These are phyloP conservation scores for Heterobasidion irregulare DNA, from an alignment of 1,284 basidiomycete genomes.

Conservation along the genomic window DNA sequence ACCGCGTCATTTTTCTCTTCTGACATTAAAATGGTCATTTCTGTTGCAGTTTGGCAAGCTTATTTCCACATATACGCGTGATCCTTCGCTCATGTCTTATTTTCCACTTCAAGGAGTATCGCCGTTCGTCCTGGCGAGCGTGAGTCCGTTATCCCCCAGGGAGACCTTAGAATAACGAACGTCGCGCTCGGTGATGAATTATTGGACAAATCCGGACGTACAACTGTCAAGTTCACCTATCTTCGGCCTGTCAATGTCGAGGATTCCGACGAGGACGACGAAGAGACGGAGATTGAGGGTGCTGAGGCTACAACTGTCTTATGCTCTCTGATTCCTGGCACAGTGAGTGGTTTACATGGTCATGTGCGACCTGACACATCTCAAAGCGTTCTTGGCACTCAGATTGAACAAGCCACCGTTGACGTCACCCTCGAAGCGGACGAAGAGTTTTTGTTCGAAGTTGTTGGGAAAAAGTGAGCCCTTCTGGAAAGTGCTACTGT, in stretches of 20 bases:
- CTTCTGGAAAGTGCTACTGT: slow-evolving; percentile 1
- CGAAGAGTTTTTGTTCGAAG: slow-evolving; percentile 62
- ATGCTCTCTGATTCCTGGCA: slow-evolving; percentile 66
- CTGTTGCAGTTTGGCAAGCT: slow-evolving; percentile 56
- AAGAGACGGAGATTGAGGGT: slow-evolving; percentile 38
- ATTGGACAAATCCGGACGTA: slow-evolving; percentile 54
- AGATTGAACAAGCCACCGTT: slow-evolving; percentile 78
- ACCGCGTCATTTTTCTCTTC: not conserved
- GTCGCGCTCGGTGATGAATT: slow-evolving; percentile 75
- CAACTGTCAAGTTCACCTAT: slow-evolving; percentile 77
- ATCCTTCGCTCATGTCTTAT: slow-evolving; percentile 3
- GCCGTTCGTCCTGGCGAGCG: slow-evolving; percentile 56
- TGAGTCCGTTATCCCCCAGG: slow-evolving; percentile 52
- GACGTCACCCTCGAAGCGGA: slow-evolving; percentile 75
- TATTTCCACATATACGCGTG: slow-evolving; percentile 5
- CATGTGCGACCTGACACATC: not conserved
- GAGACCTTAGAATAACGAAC: slow-evolving; percentile 80
- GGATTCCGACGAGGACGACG: slow-evolving; percentile 44
- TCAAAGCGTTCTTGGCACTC: not conserved
- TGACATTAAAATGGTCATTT: slow-evolving; percentile 37
- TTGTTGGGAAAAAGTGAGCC: slow-evolving; percentile 78
- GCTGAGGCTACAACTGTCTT: slow-evolving; percentile 44
- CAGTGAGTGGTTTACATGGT: slow-evolving; percentile 32
- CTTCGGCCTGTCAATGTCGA: slow-evolving; percentile 31
- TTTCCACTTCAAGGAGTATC: slow-evolving; percentile 40